Conservation (phyloP, 176 grass and related monocot genomes). For the Phragmites australis region DNA sequence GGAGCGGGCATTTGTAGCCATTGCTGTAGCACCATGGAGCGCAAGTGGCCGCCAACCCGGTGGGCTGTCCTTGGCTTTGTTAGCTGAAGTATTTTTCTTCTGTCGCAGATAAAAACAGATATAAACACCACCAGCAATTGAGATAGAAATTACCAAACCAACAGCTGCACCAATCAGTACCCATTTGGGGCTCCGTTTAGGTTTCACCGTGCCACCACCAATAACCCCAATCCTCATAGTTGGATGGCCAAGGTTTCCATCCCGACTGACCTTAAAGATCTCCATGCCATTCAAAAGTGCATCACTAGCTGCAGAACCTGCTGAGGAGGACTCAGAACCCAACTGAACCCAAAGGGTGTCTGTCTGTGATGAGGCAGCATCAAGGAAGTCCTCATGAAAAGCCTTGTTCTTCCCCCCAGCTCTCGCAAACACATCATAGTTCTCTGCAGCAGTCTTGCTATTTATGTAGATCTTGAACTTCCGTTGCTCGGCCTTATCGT, state of each 20-base stretch:
- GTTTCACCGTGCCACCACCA: constrained; percentile 27
- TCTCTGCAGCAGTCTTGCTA: constrained; percentile 81
- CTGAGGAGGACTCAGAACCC: constrained; percentile 62
- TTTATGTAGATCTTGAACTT: constrained; percentile 97
- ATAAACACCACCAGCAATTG: constrained; percentile 41
- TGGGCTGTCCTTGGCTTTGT: constrained; percentile 37
- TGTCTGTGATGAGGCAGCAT: constrained; percentile 52
- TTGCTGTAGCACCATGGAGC: constrained; percentile 55
- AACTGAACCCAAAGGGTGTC: constrained; percentile 94
- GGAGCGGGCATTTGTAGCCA: constrained; percentile 41
- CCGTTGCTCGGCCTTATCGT: constrained; percentile 59
- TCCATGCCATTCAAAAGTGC: constrained; percentile 94
- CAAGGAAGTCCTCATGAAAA: constrained; percentile 84
- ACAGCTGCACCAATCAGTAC: constrained; percentile 51
- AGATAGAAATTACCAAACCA: constrained; percentile 50
- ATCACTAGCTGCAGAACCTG: constrained; percentile 57
- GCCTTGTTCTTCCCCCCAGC: constrained; percentile 90
- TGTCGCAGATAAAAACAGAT: constrained; percentile 31
- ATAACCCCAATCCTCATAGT: constrained; percentile 48
- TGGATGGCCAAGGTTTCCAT: constrained; percentile 74
- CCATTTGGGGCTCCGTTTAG: constrained; percentile 55
- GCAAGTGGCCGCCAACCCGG: constrained; percentile 56
- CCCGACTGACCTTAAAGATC: constrained; percentile 90
- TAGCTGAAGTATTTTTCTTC: constrained; percentile 42
- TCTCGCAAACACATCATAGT: constrained; percentile 74